Base-by-base conservation (phyloP, 106 monocot genomes). In the Phalaenopsis equestris region DNA sequence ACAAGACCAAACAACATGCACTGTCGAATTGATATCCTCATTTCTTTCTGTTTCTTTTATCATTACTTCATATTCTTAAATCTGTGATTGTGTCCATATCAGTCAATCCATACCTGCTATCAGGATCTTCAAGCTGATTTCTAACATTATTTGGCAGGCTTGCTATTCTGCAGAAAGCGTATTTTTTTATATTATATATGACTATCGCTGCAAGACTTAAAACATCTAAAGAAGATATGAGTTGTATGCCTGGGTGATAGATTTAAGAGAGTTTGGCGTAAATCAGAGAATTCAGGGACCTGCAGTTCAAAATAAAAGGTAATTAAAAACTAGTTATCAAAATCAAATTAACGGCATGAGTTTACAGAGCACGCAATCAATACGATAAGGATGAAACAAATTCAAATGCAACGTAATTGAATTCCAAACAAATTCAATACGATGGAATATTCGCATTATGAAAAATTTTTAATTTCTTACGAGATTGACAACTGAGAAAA, bases 111-210 rank as follows among this genome's bases (percentile, higher is more conserved):
- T 86, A 97, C 96, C 96, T 92, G 90, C 96, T 97, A 2, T 97
- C 89, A 49, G 92, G 92, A 77, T 94, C 94, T 89, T 97, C 96
- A 81, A 92, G 85, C 76, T 82, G 79, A 68, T 56, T 84, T 78
- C 92, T 97, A 36, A 82, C 87, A 57, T 90, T 84, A 80, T 89
- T 86, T 57, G 96, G 87, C 80, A 97, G 94, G 76, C 43, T 87
- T 55, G 90, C 94, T 76, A 90, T 57, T 80, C 85, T 86, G 77
- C 37, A 24, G 73, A 57, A 76, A 55, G 8, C 18, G 65, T 36
- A 79, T 84, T 7, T 65, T 11, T 47, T 84, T 19, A 67, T 12
- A 46, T 64, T 55, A 47, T 24, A 49, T 79, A 49, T 73, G 9
- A 73, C 46, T 70, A 72, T 5, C 52, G 18, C 2, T 1, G 68